These are phyloP conservation scores for Trichomonas gallinae DNA, from an alignment of 208 protist genomes.

Conservation along the genomic window DNA sequence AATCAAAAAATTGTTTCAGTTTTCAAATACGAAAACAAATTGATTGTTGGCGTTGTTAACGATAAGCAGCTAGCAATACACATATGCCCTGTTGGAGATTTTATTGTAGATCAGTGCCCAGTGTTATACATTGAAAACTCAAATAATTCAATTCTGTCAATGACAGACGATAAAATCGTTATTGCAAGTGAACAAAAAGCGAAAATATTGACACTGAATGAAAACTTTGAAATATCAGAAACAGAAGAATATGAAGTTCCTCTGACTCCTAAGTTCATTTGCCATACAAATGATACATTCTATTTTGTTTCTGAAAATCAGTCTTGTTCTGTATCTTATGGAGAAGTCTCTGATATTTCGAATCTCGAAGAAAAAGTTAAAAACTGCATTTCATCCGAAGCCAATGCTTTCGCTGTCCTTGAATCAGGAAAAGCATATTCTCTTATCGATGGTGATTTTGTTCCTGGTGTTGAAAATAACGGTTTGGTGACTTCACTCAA, in stretches of 20 bases:
- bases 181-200: neutral
- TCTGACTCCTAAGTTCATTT: neutral
- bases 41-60: neutral
- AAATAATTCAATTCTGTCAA: neutral
- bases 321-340: neutral
- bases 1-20: neutral
- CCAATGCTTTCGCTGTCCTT: neutral
- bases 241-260: neutral
- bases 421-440: neutral
- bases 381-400: neutral
- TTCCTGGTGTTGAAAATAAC: neutral
- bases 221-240: neutral
- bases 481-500: neutral
- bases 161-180: neutral
- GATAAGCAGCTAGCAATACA: neutral
- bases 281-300: neutral
- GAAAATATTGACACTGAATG: neutral
- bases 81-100: neutral
- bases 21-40: neutral
- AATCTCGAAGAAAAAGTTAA: neutral
- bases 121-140: neutral
- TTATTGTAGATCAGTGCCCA: neutral
- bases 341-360: neutral
- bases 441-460: neutral
- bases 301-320: neutral